Percentiles rank a stretch among this genome's conserved stretches.
Conservation (phyloP, 164 flowering plant genomes). For the Vitis cinerea region DNA sequence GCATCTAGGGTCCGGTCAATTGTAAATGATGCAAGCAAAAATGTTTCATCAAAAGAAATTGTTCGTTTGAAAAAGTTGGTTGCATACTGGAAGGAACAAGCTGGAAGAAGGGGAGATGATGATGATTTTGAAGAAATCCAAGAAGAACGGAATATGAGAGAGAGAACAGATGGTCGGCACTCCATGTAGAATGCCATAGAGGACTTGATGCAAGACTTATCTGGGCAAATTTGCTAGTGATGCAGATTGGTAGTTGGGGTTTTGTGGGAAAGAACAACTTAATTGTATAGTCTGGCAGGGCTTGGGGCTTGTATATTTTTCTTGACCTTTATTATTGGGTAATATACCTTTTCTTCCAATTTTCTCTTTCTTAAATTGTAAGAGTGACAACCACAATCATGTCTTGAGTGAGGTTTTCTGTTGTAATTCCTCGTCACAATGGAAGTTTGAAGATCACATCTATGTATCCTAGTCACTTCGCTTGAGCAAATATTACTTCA, state of each 20-base stretch:
- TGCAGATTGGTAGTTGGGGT: neutral
- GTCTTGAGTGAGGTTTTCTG: no score
- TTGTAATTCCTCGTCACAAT: no score
- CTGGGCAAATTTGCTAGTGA: neutral
- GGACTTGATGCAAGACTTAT: no score
- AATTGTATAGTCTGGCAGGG: neutral
- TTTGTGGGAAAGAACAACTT: neutral
- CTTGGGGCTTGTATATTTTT: no score
- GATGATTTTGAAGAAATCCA: conserved; percentile 91
- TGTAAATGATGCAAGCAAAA: conserved; percentile 95
- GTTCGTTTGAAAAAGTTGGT: conserved; percentile 83
- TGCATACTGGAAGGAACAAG: conserved; percentile 95
- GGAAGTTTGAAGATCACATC: no score
- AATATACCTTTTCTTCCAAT: no score
- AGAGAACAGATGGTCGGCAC: conserved; percentile 49
- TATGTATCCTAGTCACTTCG: no score
- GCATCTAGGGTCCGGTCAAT: conserved; percentile 96
- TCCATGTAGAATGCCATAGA: conserved; percentile 34
- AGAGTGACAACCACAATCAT: no score
- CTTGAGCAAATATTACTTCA: no score
- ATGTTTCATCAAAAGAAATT: conserved; percentile 89
- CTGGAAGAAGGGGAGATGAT: conserved; percentile 76
- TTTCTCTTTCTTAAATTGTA: no score
- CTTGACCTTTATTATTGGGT: no score
- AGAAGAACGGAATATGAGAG: conserved; percentile 57